These are phyloP conservation scores for Exophiala aquamarina DNA, from an alignment of 2,329 filamentous ascomycete species.

Conservation along the genomic window DNA sequence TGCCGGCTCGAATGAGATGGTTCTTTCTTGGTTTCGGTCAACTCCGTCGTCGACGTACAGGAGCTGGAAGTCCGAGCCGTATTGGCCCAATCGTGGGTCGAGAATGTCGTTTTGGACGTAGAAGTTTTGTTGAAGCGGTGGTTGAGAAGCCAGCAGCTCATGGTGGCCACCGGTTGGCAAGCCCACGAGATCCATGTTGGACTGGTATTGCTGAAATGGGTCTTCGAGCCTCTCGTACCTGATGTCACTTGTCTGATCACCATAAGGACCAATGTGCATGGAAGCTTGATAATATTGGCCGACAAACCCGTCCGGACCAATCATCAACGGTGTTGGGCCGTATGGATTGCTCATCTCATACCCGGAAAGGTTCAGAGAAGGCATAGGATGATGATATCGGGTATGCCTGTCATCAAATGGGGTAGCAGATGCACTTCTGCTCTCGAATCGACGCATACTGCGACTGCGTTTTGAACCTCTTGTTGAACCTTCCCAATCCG, in stretches of 20 bases:
- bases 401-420: conserved; percentile 24
- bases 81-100: conserved; percentile 40
- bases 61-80: conserved; percentile 32
- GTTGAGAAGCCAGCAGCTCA: conserved; percentile 40
- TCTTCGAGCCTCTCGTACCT: conserved; percentile 33
- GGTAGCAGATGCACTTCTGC: conserved; percentile 24
- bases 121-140: conserved; percentile 30
- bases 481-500: conserved; percentile 26
- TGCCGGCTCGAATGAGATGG: conserved; percentile 24
- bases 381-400: conserved; percentile 14
- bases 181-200: conserved; percentile 37
- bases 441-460: conserved; percentile 19
- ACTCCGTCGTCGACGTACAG: conserved; percentile 25
- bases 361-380: conserved; percentile 20
- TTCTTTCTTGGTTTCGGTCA: conserved; percentile 28
- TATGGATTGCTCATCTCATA: conserved; percentile 28
- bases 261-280: conserved; percentile 13
- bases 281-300: conserved; percentile 20
- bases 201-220: conserved; percentile 12
- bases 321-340: conserved; percentile 26
- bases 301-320: conserved; percentile 16
- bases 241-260: conserved; percentile 24
- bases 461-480: conserved; percentile 26
- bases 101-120: conserved; percentile 35
- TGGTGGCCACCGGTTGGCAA: conserved; percentile 44